A percentile compares a stretch with the other conserved stretches of the same genome.
Evolutionary conservation across 1,284 basidiomycete species (phyloP).

Genomic region (Trichosporon sp.): DNA sequence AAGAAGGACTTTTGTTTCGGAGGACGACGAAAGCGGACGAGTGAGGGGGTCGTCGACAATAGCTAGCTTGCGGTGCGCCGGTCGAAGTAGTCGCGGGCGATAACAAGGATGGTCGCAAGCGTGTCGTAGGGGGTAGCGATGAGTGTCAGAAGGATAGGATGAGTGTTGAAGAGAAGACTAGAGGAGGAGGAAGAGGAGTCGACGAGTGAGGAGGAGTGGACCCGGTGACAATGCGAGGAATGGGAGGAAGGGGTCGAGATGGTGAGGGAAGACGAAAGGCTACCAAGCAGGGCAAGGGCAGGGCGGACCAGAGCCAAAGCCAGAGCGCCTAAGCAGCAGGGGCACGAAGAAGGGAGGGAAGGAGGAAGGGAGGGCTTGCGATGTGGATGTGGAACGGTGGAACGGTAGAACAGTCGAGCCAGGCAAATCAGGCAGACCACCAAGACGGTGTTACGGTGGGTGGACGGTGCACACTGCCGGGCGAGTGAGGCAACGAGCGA

Average conservation of each 20-base stretch:
- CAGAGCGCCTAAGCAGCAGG: too few species aligned
- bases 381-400: background rate
- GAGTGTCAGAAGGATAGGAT: background rate
- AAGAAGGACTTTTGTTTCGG: background rate
- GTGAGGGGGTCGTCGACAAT: background rate
- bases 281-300: background rate
- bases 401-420: background rate
- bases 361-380: background rate
- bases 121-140: background rate
- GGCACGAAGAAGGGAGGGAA: background rate
- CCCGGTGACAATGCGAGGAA: background rate
- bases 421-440: too few species aligned
- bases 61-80: background rate
- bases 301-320: too few species aligned
- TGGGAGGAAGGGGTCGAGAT: background rate
- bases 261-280: background rate
- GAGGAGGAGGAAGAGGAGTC: background rate
- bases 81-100: background rate
- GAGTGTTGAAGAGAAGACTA: background rate
- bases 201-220: background rate
- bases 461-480: background rate
- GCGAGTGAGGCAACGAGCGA: background rate
- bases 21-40: background rate
- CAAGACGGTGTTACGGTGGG: background rate
- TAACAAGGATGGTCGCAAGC: background rate